A percentile compares a stretch with the other conserved stretches of the same genome.
phyloP scores from a whole-genome alignment of 495 filamentous ascomycete species.

The Aspergillus leporis region DNA sequence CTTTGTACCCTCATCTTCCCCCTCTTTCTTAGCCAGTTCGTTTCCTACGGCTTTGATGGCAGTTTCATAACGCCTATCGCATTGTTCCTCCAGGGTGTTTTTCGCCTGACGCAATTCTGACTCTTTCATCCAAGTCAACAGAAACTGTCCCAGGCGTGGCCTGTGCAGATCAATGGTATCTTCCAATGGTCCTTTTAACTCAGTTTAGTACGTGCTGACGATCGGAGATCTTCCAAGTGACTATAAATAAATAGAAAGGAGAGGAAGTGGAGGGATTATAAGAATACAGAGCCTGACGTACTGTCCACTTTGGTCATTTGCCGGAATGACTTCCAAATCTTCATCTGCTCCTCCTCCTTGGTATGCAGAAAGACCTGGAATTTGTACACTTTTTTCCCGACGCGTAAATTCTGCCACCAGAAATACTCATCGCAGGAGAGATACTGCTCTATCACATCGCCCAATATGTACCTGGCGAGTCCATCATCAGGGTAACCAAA shows the following conservation, averaged over 20 bases:
- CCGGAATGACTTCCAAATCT: conserved; percentile 6
- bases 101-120: conserved; percentile 7
- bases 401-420: conserved; percentile 7
- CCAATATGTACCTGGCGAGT: background rate
- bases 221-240: background rate
- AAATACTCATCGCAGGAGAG: conserved; percentile 6
- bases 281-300: background rate
- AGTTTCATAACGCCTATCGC: background rate
- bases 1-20: background rate
- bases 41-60: background rate
- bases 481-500: conserved; percentile 4
- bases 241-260: background rate
- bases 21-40: background rate
- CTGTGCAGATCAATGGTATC: conserved; percentile 3
- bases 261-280: background rate
- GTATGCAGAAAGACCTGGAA: background rate
- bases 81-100: background rate
- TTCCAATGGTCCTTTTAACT: conserved; percentile 1
- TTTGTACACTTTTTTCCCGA: conserved; percentile 3
- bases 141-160: conserved; percentile 4
- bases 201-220: conserved; percentile 1
- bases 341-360: conserved; percentile 4
- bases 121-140: conserved; percentile 5
- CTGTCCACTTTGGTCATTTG: background rate
- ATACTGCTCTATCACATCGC: conserved; percentile 3